Conservation (phyloP, 768 basidiomycete species). For the Hysterangium stoloniferum region DNA sequence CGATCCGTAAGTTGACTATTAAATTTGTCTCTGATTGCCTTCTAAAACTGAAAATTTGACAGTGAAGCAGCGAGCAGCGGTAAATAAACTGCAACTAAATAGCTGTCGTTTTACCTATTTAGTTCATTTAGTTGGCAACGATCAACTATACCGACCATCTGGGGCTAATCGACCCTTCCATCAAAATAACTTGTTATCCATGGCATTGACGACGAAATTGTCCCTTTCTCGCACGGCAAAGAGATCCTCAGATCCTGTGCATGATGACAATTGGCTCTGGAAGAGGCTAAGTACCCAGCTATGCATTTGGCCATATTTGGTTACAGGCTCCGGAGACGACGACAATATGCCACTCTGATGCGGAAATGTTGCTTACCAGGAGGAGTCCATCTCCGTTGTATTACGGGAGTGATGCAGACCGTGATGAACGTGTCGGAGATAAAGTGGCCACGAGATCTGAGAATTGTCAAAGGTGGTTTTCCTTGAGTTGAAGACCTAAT, state of each 20-base stretch:
- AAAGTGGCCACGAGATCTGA: no score
- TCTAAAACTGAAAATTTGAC: neutral
- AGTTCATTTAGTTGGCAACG: conserved; percentile 1
- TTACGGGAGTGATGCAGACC: no score
- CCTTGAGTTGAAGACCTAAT: no score
- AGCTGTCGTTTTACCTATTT: neutral
- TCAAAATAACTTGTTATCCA: conserved; percentile 34
- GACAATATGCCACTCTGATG: no score
- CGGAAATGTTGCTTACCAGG: no score
- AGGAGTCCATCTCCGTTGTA: no score
- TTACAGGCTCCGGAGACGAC: no score
- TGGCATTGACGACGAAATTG: conserved; percentile 31
- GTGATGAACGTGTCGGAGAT: no score
- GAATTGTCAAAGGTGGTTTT: no score
- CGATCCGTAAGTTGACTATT: neutral
- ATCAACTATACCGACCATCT: conserved; percentile 28
- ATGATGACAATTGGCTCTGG: conserved; percentile 27
- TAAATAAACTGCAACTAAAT: neutral
- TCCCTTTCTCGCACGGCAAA: conserved; percentile 30
- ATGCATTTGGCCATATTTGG: conserved; percentile 38
- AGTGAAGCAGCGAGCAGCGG: conserved; percentile 6
- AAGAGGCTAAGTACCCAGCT: conserved; percentile 28
- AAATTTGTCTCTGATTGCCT: neutral
- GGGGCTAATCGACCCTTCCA: conserved; percentile 24
- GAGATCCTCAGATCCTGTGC: conserved; percentile 33